Percentiles rank a stretch among this genome's conserved stretches.
Evolutionary conservation across 345 rosid species (phyloP).

Genomic region (Angophora floribunda): DNA sequence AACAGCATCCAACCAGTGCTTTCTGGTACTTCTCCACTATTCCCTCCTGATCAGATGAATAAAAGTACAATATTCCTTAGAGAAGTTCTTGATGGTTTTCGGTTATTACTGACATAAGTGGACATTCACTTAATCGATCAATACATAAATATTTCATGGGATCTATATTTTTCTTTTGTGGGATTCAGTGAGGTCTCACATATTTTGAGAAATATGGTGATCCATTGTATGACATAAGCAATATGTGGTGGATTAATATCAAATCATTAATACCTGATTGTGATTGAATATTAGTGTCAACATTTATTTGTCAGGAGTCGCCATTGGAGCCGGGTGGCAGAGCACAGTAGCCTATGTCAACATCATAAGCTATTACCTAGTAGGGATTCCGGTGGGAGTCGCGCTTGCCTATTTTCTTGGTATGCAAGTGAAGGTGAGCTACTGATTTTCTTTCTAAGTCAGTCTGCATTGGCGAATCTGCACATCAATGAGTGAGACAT

Average conservation of each 20-base stretch:
- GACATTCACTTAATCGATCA: neutral
- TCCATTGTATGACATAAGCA: neutral
- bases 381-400: constrained; percentile 62
- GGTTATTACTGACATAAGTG: neutral
- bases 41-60: neutral
- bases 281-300: neutral
- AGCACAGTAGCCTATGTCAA: constrained; percentile 64
- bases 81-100: neutral
- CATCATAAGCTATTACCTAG: constrained; percentile 55
- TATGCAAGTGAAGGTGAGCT: constrained; percentile 54
- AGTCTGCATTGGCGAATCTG: neutral
- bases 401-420: constrained; percentile 42
- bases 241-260: neutral
- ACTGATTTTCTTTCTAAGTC: neutral
- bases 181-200: neutral
- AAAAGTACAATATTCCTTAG: neutral
- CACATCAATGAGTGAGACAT: neutral
- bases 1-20: constrained; percentile 87
- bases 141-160: neutral
- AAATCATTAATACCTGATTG: neutral
- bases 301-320: constrained; percentile 42
- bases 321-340: constrained; percentile 82
- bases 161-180: neutral
- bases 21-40: constrained; percentile 30
- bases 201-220: neutral